These are phyloP conservation scores for Epichloe festucae DNA, from an alignment of 2,329 filamentous ascomycete species.

Conservation along the genomic window DNA sequence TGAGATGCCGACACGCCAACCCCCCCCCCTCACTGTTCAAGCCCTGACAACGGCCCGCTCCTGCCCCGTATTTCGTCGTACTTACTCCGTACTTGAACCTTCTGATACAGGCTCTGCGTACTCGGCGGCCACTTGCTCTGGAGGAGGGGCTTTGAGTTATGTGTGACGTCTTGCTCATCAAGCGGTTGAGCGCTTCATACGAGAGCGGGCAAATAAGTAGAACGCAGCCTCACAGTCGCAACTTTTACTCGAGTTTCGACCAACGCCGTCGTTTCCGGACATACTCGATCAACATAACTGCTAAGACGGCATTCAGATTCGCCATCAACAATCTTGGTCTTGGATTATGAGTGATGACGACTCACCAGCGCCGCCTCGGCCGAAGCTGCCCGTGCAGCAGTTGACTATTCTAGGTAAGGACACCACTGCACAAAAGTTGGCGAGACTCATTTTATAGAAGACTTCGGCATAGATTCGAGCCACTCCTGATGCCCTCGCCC, in stretches of 20 bases:
- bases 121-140: too few species aligned
- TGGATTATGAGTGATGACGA: conserved; percentile 4
- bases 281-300: too few species aligned
- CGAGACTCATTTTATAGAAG: neutral
- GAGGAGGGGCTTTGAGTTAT: too few species aligned
- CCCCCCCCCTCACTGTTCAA: neutral
- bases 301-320: neutral
- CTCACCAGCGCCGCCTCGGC: conserved; percentile 15
- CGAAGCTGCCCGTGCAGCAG: conserved; percentile 64
- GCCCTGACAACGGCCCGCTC: neutral
- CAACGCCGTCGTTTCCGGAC: too few species aligned
- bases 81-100: too few species aligned
- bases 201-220: too few species aligned
- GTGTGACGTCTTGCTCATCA: too few species aligned
- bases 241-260: too few species aligned
- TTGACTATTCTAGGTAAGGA: conserved; percentile 61
- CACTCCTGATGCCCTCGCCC: neutral
- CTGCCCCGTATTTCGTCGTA: neutral
- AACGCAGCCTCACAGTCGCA: too few species aligned
- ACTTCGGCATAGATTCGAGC: neutral
- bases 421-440: neutral
- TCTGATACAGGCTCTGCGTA: too few species aligned
- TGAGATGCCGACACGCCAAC: too few species aligned
- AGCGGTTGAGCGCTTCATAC: too few species aligned
- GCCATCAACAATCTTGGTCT: neutral